These are phyloP conservation scores for Beauveria brongniartii DNA, from an alignment of 2,329 filamentous ascomycete species.

Conservation along the genomic window DNA sequence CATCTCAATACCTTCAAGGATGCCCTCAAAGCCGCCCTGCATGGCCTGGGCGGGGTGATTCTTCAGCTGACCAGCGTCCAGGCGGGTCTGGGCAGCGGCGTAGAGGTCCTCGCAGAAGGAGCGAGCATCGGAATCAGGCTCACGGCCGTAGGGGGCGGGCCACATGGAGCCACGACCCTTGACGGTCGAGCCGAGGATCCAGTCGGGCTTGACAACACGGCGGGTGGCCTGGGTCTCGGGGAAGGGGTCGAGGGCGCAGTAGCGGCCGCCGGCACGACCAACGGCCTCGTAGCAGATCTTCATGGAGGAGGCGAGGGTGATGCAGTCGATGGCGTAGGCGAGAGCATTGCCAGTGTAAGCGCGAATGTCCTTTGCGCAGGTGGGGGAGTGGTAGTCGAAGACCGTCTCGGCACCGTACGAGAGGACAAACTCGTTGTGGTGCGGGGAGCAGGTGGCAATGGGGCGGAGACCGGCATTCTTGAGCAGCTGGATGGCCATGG, in stretches of 20 bases:
- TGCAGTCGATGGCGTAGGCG: conserved; percentile 33
- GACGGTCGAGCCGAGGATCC: conserved; percentile 21
- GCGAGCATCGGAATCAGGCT: conserved; percentile 7
- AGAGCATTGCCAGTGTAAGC: conserved; percentile 30
- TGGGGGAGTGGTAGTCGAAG: conserved; percentile 36
- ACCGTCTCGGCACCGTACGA: conserved; percentile 32
- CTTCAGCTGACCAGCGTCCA: conserved; percentile 12
- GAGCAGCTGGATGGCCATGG: conserved; percentile 35
- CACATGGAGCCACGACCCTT: conserved; percentile 18
- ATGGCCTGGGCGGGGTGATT: conserved; percentile 13
- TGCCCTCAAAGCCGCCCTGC: conserved; percentile 24
- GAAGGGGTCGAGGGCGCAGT: conserved; percentile 28
- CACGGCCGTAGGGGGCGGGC: conserved; percentile 16
- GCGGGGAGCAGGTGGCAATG: conserved; percentile 36
- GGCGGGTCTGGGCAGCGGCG: conserved; percentile 5
- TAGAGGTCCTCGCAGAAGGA: conserved; percentile 10
- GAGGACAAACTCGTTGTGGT: conserved; percentile 33
- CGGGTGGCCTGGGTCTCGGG: conserved; percentile 13
- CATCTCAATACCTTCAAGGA: conserved; percentile 25
- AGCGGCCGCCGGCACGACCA: conserved; percentile 29
- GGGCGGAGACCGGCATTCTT: conserved; percentile 28
- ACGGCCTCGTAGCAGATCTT: conserved; percentile 30
- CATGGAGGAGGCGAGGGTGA: conserved; percentile 26
- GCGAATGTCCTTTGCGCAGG: conserved; percentile 27
- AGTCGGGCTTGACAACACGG: conserved; percentile 18